Percentiles rank a stretch among this genome's conserved stretches.
Evolutionary conservation across 2,329 filamentous ascomycete species (phyloP).

Genomic region (Aspergillus tanneri): DNA sequence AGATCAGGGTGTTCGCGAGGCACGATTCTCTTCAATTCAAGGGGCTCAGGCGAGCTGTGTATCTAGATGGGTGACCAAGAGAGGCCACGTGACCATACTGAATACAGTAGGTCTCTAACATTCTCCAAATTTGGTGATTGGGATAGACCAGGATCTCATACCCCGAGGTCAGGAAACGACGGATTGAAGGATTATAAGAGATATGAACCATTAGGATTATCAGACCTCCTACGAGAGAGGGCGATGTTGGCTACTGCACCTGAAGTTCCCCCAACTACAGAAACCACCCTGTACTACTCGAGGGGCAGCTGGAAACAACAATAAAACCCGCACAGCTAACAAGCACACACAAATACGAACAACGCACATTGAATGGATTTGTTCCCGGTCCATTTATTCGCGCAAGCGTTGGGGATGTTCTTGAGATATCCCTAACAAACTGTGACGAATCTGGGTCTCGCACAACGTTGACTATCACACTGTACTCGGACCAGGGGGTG

Average conservation of each 20-base stretch:
- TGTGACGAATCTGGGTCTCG: constrained; percentile 33
- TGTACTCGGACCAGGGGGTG: constrained; percentile 36
- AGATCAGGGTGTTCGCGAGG: too few relatives aligned
- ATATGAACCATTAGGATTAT: too few relatives aligned
- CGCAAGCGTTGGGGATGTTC: constrained; percentile 34
- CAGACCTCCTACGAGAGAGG: too few relatives aligned
- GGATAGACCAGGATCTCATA: too few relatives aligned
- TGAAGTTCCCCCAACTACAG: constrained; percentile 31
- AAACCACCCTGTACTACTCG: constrained; percentile 31
- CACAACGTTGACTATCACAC: constrained; percentile 41
- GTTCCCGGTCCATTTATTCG: constrained; percentile 39
- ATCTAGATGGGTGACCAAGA: too few relatives aligned
- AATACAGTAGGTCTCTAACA: too few relatives aligned
- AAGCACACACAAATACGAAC: constrained; percentile 37
- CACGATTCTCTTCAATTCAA: too few relatives aligned
- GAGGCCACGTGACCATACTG: too few relatives aligned
- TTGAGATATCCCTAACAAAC: constrained; percentile 36
- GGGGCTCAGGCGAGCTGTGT: too few relatives aligned
- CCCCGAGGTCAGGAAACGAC: too few relatives aligned
- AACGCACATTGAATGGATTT: constrained; percentile 38
- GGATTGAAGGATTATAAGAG: too few relatives aligned
- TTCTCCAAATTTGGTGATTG: too few relatives aligned
- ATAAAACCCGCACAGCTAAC: constrained; percentile 33
- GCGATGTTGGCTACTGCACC: constrained; percentile 32
- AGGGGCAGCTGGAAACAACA: constrained; percentile 29